These are phyloP conservation scores for Colletotrichum sublineola DNA, from an alignment of 2,329 filamentous ascomycete species.

Conservation along the genomic window DNA sequence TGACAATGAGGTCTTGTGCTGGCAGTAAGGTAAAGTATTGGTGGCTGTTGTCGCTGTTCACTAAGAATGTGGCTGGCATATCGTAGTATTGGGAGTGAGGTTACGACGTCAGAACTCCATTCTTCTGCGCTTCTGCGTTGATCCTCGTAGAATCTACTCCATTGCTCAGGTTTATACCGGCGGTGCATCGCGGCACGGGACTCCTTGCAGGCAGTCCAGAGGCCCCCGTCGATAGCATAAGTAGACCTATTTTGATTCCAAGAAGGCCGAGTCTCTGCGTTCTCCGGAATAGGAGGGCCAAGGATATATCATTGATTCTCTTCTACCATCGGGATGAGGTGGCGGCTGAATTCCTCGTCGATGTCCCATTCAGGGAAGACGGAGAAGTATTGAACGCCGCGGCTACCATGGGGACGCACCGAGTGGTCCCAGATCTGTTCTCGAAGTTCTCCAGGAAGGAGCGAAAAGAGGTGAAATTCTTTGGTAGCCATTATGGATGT, in stretches of 20 bases:
- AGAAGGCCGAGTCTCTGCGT: background rate
- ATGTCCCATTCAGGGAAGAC: background rate
- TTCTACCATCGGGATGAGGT: too few species aligned
- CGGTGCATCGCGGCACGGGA: slow-evolving; percentile 14
- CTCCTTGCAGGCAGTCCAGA: slow-evolving; percentile 23
- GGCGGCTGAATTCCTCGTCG: rapidly evolving
- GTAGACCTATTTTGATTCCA: background rate
- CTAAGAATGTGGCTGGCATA: too few species aligned
- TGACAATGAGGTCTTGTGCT: too few species aligned
- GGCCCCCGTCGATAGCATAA: background rate
- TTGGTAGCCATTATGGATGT: too few species aligned
- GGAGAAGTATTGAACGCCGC: slow-evolving; percentile 12
- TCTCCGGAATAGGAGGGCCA: background rate
- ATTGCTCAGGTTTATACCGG: background rate
- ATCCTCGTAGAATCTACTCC: background rate
- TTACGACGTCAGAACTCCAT: too few species aligned
- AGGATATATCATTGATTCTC: too few species aligned
- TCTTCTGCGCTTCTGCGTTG: too few species aligned
- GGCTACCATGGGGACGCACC: background rate
- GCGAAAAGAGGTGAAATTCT: background rate
- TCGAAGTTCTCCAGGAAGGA: background rate
- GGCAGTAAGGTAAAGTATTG: too few species aligned
- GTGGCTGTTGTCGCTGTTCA: too few species aligned
- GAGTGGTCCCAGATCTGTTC: slow-evolving; percentile 4
- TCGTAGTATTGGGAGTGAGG: too few species aligned